phyloP scores from a whole-genome alignment of 192 early-diverging fungal genomes.

The Allomyces macrogynus region DNA sequence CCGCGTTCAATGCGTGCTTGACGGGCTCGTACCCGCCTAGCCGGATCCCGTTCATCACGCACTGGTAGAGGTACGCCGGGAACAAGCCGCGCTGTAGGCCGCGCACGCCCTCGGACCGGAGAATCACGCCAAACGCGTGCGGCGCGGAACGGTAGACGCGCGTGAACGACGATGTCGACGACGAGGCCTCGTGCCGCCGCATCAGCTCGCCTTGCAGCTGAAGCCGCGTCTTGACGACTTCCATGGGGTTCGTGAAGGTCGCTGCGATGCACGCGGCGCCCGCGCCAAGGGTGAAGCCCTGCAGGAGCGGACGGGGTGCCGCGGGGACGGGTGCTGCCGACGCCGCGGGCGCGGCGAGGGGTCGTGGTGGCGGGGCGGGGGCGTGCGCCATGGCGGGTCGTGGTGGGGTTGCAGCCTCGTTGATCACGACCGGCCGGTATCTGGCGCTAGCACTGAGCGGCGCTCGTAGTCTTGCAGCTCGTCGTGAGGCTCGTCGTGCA shows the following conservation, averaged over 20 bases:
- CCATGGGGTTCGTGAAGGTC: slow-evolving; percentile 88
- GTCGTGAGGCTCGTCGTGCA: too few relatives aligned
- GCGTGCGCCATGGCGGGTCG: too few relatives aligned
- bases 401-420: too few relatives aligned
- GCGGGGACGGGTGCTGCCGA: too few relatives aligned
- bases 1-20: slow-evolving; percentile 26
- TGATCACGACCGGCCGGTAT: too few relatives aligned
- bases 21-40: slow-evolving; percentile 81
- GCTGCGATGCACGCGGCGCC: slow-evolving; percentile 76
- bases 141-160: slow-evolving; percentile 54
- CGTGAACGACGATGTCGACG: slow-evolving; percentile 13
- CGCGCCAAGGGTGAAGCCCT: slow-evolving; percentile 58
- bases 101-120: slow-evolving; percentile 58
- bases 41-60: slow-evolving; percentile 79
- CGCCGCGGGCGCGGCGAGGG: too few relatives aligned
- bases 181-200: slow-evolving; percentile 18
- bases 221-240: slow-evolving; percentile 84
- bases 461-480: too few relatives aligned
- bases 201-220: slow-evolving; percentile 80
- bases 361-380: too few relatives aligned
- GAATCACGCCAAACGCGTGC: slow-evolving; percentile 53
- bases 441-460: too few relatives aligned
- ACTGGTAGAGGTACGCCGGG: slow-evolving; percentile 77
- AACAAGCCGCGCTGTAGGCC: slow-evolving; percentile 74
- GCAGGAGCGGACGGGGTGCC: too few relatives aligned